These are phyloP conservation scores for Phytophthora megakarya DNA, from an alignment of 352 stramenopile genomes.

Conservation along the genomic window DNA sequence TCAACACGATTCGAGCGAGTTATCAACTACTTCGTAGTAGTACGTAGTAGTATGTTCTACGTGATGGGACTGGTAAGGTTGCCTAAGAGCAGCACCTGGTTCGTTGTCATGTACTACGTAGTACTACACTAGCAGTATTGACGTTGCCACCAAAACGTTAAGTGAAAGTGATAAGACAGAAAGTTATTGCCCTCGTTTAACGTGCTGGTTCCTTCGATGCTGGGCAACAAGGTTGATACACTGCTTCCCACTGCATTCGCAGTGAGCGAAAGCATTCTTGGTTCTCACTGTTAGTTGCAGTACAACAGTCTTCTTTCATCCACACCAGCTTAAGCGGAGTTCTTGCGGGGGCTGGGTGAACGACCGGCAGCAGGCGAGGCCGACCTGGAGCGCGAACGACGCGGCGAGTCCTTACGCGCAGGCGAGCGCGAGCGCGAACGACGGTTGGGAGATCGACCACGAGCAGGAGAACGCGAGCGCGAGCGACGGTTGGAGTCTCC, in stretches of 20 bases:
- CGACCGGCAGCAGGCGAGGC: conserved; percentile 54
- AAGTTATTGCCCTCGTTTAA: conserved; percentile 36
- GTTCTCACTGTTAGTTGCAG: conserved; percentile 1
- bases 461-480: conserved; percentile 67
- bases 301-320: conserved; percentile 20
- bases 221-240: conserved; percentile 27
- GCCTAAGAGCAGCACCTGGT: too few species aligned
- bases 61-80: too few species aligned
- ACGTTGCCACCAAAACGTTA: neutral
- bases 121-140: too few species aligned
- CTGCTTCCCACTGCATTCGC: conserved; percentile 12
- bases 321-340: conserved; percentile 62
- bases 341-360: conserved; percentile 69
- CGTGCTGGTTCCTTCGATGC: conserved; percentile 28
- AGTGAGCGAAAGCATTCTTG: conserved; percentile 7
- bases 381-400: conserved; percentile 69
- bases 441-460: conserved; percentile 57
- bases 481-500: conserved; percentile 44
- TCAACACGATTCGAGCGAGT: too few species aligned
- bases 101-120: too few species aligned
- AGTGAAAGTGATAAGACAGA: conserved; percentile 18
- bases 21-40: too few species aligned
- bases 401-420: conserved; percentile 65
- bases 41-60: too few species aligned
- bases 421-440: conserved; percentile 77